These are phyloP conservation scores for Boletus vinaceobasis DNA, from an alignment of 768 basidiomycete genomes.

Conservation along the genomic window DNA sequence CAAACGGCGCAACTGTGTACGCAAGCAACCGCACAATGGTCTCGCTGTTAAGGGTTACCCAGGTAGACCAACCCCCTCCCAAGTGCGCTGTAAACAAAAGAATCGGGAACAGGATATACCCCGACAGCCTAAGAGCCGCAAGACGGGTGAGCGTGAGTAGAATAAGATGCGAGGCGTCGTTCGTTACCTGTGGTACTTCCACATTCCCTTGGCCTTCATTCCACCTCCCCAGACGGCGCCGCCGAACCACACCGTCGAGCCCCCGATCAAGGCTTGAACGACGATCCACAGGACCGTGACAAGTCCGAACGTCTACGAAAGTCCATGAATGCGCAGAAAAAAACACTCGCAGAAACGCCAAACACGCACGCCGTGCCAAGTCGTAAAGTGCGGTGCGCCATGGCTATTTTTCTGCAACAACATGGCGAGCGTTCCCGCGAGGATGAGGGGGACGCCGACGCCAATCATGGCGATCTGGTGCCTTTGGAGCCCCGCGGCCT, in stretches of 20 bases:
- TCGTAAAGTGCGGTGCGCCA: slow-evolving; percentile 54
- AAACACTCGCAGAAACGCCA: neutral
- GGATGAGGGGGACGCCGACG: slow-evolving; percentile 53
- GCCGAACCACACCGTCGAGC: slow-evolving; percentile 72
- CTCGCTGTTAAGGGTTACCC: slow-evolving; percentile 42
- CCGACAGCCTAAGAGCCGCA: slow-evolving; percentile 51
- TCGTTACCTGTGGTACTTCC: slow-evolving; percentile 78
- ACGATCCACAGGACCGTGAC: slow-evolving; percentile 58
- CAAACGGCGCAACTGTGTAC: slow-evolving; percentile 53
- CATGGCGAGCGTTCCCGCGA: slow-evolving; percentile 60
- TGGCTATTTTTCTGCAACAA: slow-evolving; percentile 56
- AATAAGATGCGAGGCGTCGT: neutral
- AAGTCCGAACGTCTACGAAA: slow-evolving; percentile 58
- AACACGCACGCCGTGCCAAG: slow-evolving; percentile 69
- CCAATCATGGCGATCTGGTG: slow-evolving; percentile 64
- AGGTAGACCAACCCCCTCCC: slow-evolving; percentile 68
- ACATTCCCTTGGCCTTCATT: slow-evolving; percentile 64
- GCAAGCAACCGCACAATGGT: slow-evolving; percentile 44
- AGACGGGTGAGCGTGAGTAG: slow-evolving; percentile 1
- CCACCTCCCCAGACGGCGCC: slow-evolving; percentile 72
- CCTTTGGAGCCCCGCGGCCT: slow-evolving; percentile 61
- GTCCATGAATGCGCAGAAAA: neutral
- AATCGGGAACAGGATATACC: slow-evolving; percentile 64
- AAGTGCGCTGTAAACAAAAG: slow-evolving; percentile 63
- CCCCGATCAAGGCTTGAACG: slow-evolving; percentile 60